Conservation (phyloP, 768 basidiomycete genomes). For the Agrocybe pediades region DNA sequence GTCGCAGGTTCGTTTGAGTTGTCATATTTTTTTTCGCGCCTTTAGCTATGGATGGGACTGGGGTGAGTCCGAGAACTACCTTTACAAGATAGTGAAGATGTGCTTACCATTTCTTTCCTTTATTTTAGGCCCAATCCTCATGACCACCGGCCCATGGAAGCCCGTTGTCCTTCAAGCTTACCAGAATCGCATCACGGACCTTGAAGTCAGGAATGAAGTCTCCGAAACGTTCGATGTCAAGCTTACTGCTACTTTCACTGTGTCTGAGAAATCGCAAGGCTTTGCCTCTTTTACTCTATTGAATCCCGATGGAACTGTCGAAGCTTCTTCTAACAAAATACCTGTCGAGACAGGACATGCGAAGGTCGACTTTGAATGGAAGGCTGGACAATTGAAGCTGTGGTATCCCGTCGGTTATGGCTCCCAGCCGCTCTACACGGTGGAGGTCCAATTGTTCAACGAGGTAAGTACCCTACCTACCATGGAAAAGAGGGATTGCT, state of each 20-base stretch:
- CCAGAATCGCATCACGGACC: conserved; percentile 58
- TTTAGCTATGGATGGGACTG: conserved; percentile 89
- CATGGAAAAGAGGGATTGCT: neutral
- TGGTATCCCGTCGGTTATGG: conserved; percentile 92
- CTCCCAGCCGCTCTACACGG: conserved; percentile 73
- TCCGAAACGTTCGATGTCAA: conserved; percentile 55
- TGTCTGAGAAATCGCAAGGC: conserved; percentile 40
- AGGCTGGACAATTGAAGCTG: conserved; percentile 59
- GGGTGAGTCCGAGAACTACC: conserved; percentile 50
- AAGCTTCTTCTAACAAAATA: conserved; percentile 39
- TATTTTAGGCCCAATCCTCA: conserved; percentile 69
- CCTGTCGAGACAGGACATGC: conserved; percentile 35
- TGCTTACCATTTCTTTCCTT: conserved; percentile 54
- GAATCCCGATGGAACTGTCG: conserved; percentile 46
- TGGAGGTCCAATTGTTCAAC: conserved; percentile 56
- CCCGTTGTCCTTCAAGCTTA: conserved; percentile 75
- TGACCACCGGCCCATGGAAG: conserved; percentile 90
- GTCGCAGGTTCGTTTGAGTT: neutral
- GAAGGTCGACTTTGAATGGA: conserved; percentile 49
- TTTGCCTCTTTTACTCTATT: conserved; percentile 51
- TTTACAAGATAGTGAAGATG: neutral
- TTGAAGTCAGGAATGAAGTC: conserved; percentile 63
- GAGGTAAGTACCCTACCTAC: conserved; percentile 38
- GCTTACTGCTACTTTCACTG: conserved; percentile 45
- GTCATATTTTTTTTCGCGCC: neutral